Base-by-base conservation (phyloP, 768 basidiomycete species). In the Gymnopilus junonius region DNA sequence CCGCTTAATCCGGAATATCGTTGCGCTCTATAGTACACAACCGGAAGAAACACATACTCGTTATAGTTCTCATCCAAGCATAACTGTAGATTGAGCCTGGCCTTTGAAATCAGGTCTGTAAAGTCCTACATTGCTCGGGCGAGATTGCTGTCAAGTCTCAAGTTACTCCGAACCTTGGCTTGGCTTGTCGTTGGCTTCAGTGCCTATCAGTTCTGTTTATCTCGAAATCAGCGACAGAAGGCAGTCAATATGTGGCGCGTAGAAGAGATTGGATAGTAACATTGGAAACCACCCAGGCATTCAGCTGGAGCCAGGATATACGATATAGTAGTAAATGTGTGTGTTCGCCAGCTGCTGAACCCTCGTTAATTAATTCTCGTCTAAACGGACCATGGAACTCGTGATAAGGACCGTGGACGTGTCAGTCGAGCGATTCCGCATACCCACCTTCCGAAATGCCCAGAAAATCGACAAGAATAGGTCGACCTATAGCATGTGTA, bases 401-500 rank as follows among this genome's bases (percentile, higher is more conserved):
- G 45, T 25, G 25, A 48, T 14, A 25, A 27, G 45, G 45, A n/a
- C n/a, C n/a, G n/a, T n/a, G n/a, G n/a, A 48, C 45, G 35, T 54
- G 45, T 34, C 43, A 50, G 53, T 54, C 25, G 17, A 59, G 51
- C 11, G 20, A 25, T 35, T 46, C 58, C 61, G 46, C 61, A 59
- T 32, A 35, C 55, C n/a, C 53, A 46, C 20, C 46, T 45, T 40
- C 42, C 34, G 37, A 60, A 69, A 66, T 58, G 66, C 68, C 68
- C 68, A 69, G 66, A 27, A 57, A 61, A 57, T 27, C 17, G 60
- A 57, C 59, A 68, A 70, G 67, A 70, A 70, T 70, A 70, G 69
- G 39, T 37, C 69, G 56, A 61, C 29, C 58, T 45, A 60, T 46
- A 48, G 64, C 63, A 65, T 66, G 61, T 65, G 67, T 65, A 63